Percentiles rank a stretch among this genome's conserved stretches.
phyloP scores from a whole-genome alignment of 352 stramenopile species.

The Thalassiosira mediterranea region DNA sequence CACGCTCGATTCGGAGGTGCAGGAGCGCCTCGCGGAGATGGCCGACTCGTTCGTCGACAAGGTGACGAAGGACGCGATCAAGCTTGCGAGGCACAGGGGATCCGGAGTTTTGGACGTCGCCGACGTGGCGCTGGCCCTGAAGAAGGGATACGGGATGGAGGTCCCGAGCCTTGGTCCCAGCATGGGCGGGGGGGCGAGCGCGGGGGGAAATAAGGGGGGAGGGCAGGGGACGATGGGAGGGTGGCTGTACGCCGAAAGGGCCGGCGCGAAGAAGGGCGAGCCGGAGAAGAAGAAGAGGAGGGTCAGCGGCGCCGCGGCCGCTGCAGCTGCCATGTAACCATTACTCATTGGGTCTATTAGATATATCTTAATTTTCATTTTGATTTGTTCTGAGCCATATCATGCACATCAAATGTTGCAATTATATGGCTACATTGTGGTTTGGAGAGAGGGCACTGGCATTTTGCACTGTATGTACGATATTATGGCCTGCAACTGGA shows the following conservation, averaged over 20 bases:
- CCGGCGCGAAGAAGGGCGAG: not conserved
- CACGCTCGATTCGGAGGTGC: conserved; percentile 48
- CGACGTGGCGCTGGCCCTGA: conserved; percentile 75
- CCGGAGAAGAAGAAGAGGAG: conserved; percentile 17
- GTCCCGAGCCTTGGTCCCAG: conserved; percentile 71
- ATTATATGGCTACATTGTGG: too few species aligned
- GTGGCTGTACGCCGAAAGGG: conserved; percentile 45
- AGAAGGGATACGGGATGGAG: conserved; percentile 77
- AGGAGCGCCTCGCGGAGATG: conserved; percentile 52
- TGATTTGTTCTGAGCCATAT: too few species aligned
- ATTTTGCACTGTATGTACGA: too few species aligned
- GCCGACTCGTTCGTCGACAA: conserved; percentile 54
- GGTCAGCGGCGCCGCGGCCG: conserved; percentile 9
- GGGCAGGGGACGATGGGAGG: conserved; percentile 28
- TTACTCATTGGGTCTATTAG: too few species aligned
- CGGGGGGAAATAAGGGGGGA: not conserved
- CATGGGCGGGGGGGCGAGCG: conserved; percentile 12
- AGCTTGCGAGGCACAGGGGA: conserved; percentile 51
- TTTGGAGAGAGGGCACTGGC: too few species aligned
- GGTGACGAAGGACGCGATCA: conserved; percentile 39
- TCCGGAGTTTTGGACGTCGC: conserved; percentile 74
- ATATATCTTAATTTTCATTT: too few species aligned
- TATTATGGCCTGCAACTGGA: too few species aligned
- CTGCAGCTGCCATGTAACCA: conserved; percentile 8
- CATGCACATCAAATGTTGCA: too few species aligned